Base-by-base conservation (phyloP, 2,329 filamentous ascomycete genomes). In the Coniochaeta sp. region DNA sequence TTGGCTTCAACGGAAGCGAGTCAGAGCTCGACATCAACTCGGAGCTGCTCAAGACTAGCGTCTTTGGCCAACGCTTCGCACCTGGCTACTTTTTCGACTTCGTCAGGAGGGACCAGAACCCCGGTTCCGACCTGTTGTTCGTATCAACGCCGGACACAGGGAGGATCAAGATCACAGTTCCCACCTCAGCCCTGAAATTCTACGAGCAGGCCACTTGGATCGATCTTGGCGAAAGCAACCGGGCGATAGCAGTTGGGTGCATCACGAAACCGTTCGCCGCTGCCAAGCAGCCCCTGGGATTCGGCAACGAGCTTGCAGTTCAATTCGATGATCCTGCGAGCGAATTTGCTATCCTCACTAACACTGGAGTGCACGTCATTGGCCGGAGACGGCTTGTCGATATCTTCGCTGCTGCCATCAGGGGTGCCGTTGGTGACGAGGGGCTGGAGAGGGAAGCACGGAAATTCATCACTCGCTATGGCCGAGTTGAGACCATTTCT, bases 281-380 rank as follows among this genome's bases (percentile, higher is more conserved):
- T 10, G 81, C 86, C 0, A 76, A 76, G 12, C 83, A 85, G 28
- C 89, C 90, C 0, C 71, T 86, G 24, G 93, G 93, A 0, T 98
- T 96, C 68, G 93, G 93, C 12, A 99, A 99, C 67, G 95, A 99
- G 74, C 79, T 98, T 60, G 91, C 95, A 1, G 89, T 96, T n/a
- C 96, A 99, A 67, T 99, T 95, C 67, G 95, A 99, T 68, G 82
- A 90, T 62, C 80, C 87, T 0, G 83, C 89, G 0, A 86, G 89
- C 57, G 93, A 99, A 70, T 87, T 98, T 64, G 95, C 93, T 1
- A 86, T 99, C 55, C 81, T 99, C 59, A 98, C 95, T 34, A 96
- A 95, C 67, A 91, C 86, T 16, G 95, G 95, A 2, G 85, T 99
- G 58, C 91, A 97, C 68, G 83, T 96, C 8, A 85, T 98, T 59